phyloP scores from a whole-genome alignment of 2,329 filamentous ascomycete species.

The Falciphora oryzae region DNA sequence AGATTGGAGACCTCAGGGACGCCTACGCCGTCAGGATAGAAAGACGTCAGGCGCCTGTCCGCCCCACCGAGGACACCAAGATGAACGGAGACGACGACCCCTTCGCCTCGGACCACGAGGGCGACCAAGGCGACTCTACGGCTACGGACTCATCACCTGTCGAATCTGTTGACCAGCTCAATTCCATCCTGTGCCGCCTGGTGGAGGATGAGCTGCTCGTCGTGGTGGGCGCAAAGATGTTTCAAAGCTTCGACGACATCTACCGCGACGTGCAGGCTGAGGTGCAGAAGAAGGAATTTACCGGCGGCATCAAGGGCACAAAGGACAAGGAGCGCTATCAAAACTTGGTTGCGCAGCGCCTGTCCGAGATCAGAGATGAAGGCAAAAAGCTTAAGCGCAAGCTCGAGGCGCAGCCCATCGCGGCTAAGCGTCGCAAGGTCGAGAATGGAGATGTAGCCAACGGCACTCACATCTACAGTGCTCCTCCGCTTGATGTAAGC shows the following conservation, averaged over 20 bases:
- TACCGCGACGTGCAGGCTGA: conserved; percentile 58
- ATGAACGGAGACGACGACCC: conserved; percentile 10
- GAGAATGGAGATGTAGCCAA: conserved; percentile 39
- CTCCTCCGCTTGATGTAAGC: conserved; percentile 45
- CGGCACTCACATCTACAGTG: conserved; percentile 34
- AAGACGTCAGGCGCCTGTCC: conserved; percentile 16
- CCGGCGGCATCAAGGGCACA: conserved; percentile 49
- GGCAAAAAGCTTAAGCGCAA: conserved; percentile 46
- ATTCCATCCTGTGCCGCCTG: conserved; percentile 45
- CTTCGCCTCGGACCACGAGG: conserved; percentile 17
- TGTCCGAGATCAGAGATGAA: conserved; percentile 49
- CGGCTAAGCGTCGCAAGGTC: conserved; percentile 50
- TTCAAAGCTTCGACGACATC: conserved; percentile 56
- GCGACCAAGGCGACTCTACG: conserved; percentile 22
- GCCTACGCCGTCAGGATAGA: conserved; percentile 43
- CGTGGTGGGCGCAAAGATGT: conserved; percentile 51
- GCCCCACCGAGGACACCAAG: conserved; percentile 5
- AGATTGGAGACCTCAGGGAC: conserved; percentile 62
- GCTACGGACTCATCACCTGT: conserved; percentile 30
- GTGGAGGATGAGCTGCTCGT: conserved; percentile 64
- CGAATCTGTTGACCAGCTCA: conserved; percentile 41
- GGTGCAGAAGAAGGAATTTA: conserved; percentile 48
- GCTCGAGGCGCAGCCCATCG: conserved; percentile 35
- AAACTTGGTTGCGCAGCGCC: conserved; percentile 45
- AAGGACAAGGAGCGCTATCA: conserved; percentile 63